These are phyloP conservation scores for Plasmodium inui DNA, from an alignment of 169 alveolate genomes.

Conservation along the genomic window DNA sequence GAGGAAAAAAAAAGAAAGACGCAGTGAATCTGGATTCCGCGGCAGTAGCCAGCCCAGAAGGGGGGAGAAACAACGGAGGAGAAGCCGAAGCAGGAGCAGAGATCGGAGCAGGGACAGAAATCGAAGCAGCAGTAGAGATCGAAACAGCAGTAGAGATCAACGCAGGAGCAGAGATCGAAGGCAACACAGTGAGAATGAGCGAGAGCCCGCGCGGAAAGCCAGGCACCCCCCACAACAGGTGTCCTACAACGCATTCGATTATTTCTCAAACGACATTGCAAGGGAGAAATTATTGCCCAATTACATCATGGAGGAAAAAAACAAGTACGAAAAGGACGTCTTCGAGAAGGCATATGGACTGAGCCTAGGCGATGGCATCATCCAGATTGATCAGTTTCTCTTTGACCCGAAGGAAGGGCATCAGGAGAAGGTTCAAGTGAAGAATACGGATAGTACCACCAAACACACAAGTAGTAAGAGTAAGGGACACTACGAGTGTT, in stretches of 20 bases:
- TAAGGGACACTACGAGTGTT: slow-evolving; percentile 30
- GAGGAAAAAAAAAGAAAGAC: not conserved
- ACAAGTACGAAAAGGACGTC: slow-evolving; percentile 62
- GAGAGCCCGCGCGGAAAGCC: not conserved
- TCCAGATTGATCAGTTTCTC: slow-evolving; percentile 12
- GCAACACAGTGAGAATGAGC: not conserved
- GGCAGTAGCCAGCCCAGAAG: not conserved
- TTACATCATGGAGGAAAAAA: slow-evolving; percentile 25
- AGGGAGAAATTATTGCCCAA: slow-evolving; percentile 12
- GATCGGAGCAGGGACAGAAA: not conserved
- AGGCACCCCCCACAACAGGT: not conserved
- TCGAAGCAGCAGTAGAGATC: not conserved
- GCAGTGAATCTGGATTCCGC: not conserved
- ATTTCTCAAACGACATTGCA: slow-evolving; percentile 6
- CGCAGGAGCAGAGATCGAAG: not conserved
- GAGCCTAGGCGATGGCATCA: slow-evolving; percentile 12
- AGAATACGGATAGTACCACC: not conserved
- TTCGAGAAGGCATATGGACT: slow-evolving; percentile 64
- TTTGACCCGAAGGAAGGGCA: slow-evolving; percentile 7
- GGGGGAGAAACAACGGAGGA: not conserved
- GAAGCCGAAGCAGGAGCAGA: not conserved
- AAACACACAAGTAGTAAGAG: not conserved
- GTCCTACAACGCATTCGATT: slow-evolving; percentile 49
- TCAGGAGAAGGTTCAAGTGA: not conserved
- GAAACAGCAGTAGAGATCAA: not conserved